Evolutionary conservation across 108 stramenopile species (phyloP), one percentile per base, ranked within the genome.

Genomic region (Fistulifera pelliculosa): DNA sequence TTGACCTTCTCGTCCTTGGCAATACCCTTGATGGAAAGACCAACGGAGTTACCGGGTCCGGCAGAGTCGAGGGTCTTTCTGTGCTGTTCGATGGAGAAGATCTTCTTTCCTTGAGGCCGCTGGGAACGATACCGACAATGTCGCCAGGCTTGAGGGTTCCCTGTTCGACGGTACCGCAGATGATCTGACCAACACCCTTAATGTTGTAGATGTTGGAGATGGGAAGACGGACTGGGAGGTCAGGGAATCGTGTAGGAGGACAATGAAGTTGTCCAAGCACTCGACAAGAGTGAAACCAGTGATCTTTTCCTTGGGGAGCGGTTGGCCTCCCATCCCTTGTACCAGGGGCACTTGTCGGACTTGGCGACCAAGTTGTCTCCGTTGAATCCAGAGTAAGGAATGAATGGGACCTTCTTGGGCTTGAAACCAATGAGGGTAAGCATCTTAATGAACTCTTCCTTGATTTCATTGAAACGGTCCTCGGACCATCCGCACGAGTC

Each of bases 321-420:
- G 79, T 84, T 80, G 49, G 83, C 79, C 27, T 56, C 70, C 25
- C 94, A 93, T 19, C 87, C 87, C 69, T 87, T 87, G 86, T 95
- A 98, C 96, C 96, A 98, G 7, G 77, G 64, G 85, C 95, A 90
- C 55, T 91, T 89, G 31, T 59, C 23, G 15, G 94, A 95, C 45
- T 76, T 79, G 50, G 90, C 87, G 47, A 85, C 80, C 75, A 98
- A 86, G 77, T 99, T 99, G 66, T 90, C 94, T 45, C 98, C 98
- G 27, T 60, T 79, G 88, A 94, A 96, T 47, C 98, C 98, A 22
- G 87, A 90, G 43, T 96, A 76, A 17, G 97, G 98, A 50, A 99
- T 73, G 73, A 96, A 96, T 35, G 70, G 78, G 41, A 97, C 75
- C 61, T 93, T 81, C 49, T 67, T 72, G 22, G 73, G 66, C 55